A percentile compares a stretch with the other conserved stretches of the same genome.
Evolutionary conservation across 2,329 filamentous ascomycete genomes (phyloP).

Genomic region (Monosporascus sp.): DNA sequence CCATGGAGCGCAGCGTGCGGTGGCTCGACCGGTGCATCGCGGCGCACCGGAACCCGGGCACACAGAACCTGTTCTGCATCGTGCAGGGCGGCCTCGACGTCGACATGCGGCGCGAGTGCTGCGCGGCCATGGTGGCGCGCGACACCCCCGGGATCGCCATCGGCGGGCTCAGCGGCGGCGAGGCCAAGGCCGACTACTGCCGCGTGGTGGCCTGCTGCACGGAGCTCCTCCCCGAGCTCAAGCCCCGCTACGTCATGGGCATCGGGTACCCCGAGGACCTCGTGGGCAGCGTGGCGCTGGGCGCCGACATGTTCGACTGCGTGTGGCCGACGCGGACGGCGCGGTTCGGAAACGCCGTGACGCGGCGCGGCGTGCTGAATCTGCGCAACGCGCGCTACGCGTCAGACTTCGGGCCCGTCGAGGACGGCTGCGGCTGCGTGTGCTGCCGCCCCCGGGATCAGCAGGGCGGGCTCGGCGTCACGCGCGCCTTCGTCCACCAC

Average conservation of each 20-base stretch:
- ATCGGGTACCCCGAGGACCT: constrained; percentile 97
- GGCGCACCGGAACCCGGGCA: constrained; percentile 75
- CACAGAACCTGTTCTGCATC: constrained; percentile 96
- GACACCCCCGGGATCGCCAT: constrained; percentile 96
- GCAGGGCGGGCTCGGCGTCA: constrained; percentile 73
- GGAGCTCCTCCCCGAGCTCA: constrained; percentile 74
- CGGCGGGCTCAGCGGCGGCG: constrained; percentile 87
- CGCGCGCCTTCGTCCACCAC: constrained; percentile 86
- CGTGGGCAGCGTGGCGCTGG: constrained; percentile 85
- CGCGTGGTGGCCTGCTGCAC: constrained; percentile 86
- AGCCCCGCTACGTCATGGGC: constrained; percentile 99
- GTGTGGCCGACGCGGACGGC: constrained; percentile 97
- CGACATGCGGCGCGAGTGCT: constrained; percentile 79
- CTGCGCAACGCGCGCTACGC: constrained; percentile 71
- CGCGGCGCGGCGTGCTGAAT: constrained; percentile 74
- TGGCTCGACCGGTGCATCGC: constrained; percentile 95
- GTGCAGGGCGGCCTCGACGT: constrained; percentile 93
- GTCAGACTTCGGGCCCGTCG: constrained; percentile 76
- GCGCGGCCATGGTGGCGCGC: constrained; percentile 77
- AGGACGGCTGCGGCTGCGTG: constrained; percentile 74
- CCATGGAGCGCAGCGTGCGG: constrained; percentile 88
- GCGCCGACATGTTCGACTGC: constrained; percentile 99
- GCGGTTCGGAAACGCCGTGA: constrained; percentile 92
- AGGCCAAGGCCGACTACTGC: constrained; percentile 91
- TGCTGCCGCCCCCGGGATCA: constrained; percentile 69